Evolutionary conservation across 2,329 filamentous ascomycete genomes (phyloP).

Genomic region (Tolypocladium tropicale): DNA sequence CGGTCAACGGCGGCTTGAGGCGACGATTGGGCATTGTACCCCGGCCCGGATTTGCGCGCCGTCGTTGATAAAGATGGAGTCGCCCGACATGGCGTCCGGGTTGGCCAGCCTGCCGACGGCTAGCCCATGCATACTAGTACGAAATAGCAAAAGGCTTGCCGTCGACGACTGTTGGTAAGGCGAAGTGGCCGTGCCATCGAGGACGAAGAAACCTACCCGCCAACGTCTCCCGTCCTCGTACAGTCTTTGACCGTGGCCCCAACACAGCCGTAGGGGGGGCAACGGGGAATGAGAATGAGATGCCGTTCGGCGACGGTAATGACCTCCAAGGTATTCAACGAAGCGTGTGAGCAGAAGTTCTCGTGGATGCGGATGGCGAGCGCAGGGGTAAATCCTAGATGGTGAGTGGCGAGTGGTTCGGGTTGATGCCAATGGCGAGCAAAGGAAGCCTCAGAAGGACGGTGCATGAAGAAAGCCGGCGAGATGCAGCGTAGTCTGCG

Average conservation of each 20-base stretch:
- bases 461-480: background rate
- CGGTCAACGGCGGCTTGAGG: conserved; percentile 10
- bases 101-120: background rate
- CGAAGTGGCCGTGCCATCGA: background rate
- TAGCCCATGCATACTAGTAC: background rate
- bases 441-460: background rate
- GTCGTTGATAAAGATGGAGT: background rate
- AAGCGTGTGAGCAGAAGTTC: background rate
- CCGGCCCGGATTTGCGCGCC: conserved; percentile 6
- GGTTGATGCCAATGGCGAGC: background rate
- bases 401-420: background rate
- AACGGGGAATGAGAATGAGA: background rate
- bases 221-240: background rate
- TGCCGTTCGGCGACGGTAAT: no score
- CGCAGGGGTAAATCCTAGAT: background rate
- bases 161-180: background rate
- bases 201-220: background rate
- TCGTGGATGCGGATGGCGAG: background rate
- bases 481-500: background rate
- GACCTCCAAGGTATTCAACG: background rate
- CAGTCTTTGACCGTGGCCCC: background rate
- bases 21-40: conserved; percentile 25
- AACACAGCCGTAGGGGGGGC: background rate
- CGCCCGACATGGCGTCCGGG: background rate
- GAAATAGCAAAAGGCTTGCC: background rate